Evolutionary conservation across 371 early-diverging fungal species (phyloP).

Genomic region (Syncephalastrum contaminatum): DNA sequence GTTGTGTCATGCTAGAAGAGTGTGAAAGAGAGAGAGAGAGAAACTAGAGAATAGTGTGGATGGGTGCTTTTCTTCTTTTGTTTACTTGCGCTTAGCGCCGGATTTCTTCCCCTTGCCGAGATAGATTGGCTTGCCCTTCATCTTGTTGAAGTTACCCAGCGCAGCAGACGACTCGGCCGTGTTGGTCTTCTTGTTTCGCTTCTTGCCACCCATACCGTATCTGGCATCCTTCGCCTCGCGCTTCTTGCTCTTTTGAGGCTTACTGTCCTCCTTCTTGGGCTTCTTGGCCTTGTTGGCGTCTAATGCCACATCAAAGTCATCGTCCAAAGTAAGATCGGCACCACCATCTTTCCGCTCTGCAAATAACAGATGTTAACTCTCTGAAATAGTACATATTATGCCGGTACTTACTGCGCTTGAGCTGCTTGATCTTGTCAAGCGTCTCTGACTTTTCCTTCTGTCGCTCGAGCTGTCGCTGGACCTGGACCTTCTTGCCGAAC

Average conservation of each 20-base stretch:
- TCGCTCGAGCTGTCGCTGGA: conserved; percentile 79
- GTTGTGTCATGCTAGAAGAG: no score
- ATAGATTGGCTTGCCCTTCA: conserved; percentile 18
- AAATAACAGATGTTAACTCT: neutral
- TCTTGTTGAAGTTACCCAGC: conserved; percentile 38
- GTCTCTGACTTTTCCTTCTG: conserved; percentile 81
- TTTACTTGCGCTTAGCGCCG: conserved; percentile 12
- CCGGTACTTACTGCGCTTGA: conserved; percentile 79
- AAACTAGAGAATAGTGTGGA: neutral
- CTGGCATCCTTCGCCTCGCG: conserved; percentile 59
- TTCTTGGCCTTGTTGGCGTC: conserved; percentile 44
- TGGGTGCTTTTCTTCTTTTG: neutral
- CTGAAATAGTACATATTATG: neutral
- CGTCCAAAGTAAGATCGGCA: conserved; percentile 51
- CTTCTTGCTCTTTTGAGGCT: conserved; percentile 49
- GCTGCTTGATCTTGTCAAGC: conserved; percentile 86
- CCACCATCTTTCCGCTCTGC: conserved; percentile 64
- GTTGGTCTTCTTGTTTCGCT: conserved; percentile 77
- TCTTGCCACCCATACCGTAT: conserved; percentile 91
- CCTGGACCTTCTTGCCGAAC: conserved; percentile 96
- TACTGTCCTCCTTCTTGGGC: conserved; percentile 24
- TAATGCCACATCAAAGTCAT: conserved; percentile 84
- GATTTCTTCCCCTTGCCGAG: conserved; percentile 18
- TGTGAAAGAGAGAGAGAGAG: no score
- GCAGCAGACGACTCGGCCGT: conserved; percentile 77